Percentiles rank a stretch among this genome's conserved stretches.
phyloP scores from a whole-genome alignment of 1,139 yeast genomes.

The Kluyveromyces sp. region DNA sequence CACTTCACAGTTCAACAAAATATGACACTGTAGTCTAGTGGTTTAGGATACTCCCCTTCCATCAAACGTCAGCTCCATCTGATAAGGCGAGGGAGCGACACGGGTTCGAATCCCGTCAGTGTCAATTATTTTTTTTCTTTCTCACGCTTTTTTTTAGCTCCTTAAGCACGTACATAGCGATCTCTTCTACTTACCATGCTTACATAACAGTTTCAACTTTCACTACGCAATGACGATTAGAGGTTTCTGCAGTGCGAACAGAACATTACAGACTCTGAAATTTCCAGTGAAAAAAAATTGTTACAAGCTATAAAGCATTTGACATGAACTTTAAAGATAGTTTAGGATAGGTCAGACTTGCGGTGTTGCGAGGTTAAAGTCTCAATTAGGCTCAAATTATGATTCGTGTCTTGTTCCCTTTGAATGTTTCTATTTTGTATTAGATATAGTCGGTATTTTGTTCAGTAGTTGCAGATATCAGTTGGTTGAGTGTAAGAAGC shows the following conservation, averaged over 20 bases:
- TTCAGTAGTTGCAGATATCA: no score
- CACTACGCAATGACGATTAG: no score
- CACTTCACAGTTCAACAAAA: background rate
- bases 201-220: background rate
- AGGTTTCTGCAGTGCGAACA: background rate
- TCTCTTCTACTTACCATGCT: background rate
- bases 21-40: slow-evolving; percentile 8
- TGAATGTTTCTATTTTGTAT: no score
- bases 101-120: slow-evolving; percentile 10
- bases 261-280: no score
- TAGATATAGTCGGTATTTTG: no score
- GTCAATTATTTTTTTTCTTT: background rate
- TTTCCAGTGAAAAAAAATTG: no score
- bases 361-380: no score
- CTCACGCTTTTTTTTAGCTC: background rate
- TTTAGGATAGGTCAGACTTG: no score
- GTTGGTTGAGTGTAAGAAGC: no score
- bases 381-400: no score
- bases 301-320: background rate
- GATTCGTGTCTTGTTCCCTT: no score
- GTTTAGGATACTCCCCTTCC: slow-evolving; percentile 8
- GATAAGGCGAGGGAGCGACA: slow-evolving; percentile 6
- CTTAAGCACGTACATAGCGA: background rate
- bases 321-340: no score
- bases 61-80: background rate